Conservation (phyloP, 139 green algal species). For the Tetraselmis chui region DNA sequence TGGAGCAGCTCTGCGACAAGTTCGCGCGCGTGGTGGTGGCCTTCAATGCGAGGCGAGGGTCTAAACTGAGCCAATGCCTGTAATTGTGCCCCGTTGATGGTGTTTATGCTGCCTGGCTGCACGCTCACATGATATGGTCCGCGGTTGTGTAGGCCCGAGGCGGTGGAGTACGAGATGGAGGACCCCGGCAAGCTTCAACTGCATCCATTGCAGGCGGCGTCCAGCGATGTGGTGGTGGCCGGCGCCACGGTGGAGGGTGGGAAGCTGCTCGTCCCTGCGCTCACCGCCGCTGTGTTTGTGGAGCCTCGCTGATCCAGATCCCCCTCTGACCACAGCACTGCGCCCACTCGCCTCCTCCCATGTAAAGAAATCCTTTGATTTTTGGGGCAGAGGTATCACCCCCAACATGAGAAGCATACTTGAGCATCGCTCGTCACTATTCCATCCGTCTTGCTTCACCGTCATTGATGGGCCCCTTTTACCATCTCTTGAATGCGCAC, state of each 20-base stretch:
- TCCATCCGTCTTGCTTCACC: too few species aligned
- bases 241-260: slow-evolving; percentile 1
- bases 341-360: too few species aligned
- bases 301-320: not conserved
- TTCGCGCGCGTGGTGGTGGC: slow-evolving; percentile 38
- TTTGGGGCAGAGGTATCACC: too few species aligned
- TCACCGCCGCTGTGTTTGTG: slow-evolving; percentile 20
- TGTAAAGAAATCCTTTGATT: too few species aligned
- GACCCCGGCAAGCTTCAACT: slow-evolving; percentile 7
- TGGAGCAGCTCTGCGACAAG: slow-evolving; percentile 25
- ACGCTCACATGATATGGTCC: too few species aligned
- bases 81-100: too few species aligned
- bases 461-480: too few species aligned
- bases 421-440: too few species aligned
- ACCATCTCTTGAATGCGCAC: too few species aligned
- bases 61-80: too few species aligned
- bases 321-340: not conserved
- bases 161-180: not conserved
- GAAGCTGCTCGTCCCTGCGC: slow-evolving; percentile 17
- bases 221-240: not conserved
- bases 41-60: slow-evolving; percentile 40
- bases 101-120: too few species aligned
- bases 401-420: too few species aligned
- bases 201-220: slow-evolving; percentile 22
- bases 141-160: not conserved